Evolutionary conservation across 805 yeast species (phyloP), one percentile per base, ranked within the genome.

Genomic region (Brettanomyces custersianus): DNA sequence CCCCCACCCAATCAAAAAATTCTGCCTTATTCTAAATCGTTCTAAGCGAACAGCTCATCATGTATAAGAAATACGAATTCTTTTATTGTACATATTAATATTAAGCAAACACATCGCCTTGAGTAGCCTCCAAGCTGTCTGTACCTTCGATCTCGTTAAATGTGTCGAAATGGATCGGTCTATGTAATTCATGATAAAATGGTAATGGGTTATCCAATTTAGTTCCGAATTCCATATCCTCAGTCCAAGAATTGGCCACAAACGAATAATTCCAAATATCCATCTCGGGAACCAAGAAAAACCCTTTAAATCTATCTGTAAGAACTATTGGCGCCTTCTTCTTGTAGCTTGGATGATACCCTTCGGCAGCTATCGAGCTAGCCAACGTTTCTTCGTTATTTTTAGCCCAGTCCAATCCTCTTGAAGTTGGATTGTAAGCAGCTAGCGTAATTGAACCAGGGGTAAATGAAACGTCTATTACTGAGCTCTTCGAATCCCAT

Each of bases 231-330:
- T 62, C 65, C 31, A 72, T 55, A n/a, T 70, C 69, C 4, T 75
- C 62, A 47, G 72, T 77, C 81, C 92, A 92, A 7, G 82, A 73
- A 1, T 92, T 79, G 2, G 96, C 92, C 61, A 85, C 70, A 49
- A 92, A 90, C 2, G 94, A 70, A 53, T 80, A 86, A 55, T 92
- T 92, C 99, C 99, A 92, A 21, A 86, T 54, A 39, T 75, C 77
- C 22, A 80, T 79, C 17, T 74, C 77, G 1, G 99, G 99, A 1
- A 86, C 94, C 57, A 85, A 54, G 57, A 85, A 88, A 44, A 76
- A 79, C 5, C 98, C 98, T 54, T 72, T 68, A 33, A 85, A 68
- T 39, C 78, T 66, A 41, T 78, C 90, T 0, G 95, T 77, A 16
- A 92, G 56, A 18, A 86, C 60, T 40, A 90, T 51, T 47, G 87